These are phyloP conservation scores for Hymenoscyphus scutula DNA, from an alignment of 2,329 filamentous ascomycete genomes.

Conservation along the genomic window DNA sequence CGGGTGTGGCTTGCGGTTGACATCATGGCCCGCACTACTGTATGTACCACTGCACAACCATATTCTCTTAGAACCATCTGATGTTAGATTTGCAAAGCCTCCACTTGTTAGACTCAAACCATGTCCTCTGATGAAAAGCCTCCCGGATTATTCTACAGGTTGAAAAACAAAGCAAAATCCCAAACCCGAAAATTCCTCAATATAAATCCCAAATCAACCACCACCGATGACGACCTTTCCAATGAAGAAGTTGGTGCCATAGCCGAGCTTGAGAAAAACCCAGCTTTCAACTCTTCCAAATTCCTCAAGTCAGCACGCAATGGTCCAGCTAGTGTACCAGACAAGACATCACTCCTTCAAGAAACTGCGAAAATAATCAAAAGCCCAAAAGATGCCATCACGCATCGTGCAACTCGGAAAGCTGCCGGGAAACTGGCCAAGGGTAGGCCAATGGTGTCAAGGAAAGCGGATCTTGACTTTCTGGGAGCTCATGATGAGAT, in stretches of 20 bases:
- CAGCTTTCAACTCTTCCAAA: constrained; percentile 25
- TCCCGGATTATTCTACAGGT: too few species aligned
- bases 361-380: constrained; percentile 16
- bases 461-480: constrained; percentile 39
- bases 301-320: constrained; percentile 18
- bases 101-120: too few species aligned
- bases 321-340: constrained; percentile 13
- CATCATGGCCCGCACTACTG: too few species aligned
- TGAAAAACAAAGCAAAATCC: constrained; percentile 8
- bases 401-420: constrained; percentile 20
- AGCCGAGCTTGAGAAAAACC: constrained; percentile 22
- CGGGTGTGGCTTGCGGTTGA: too few species aligned
- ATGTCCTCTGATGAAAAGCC: too few species aligned
- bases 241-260: constrained; percentile 12
- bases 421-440: constrained; percentile 26
- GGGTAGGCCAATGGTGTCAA: constrained; percentile 33
- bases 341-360: constrained; percentile 17
- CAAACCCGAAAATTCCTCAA: constrained; percentile 13
- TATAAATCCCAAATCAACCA: neutral
- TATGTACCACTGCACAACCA: too few species aligned
- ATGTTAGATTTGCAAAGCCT: too few species aligned
- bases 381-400: constrained; percentile 26
- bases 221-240: neutral
- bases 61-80: too few species aligned
- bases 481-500: constrained; percentile 36